Conservation (phyloP, 2,329 filamentous ascomycete species). For the Phialocephala sp. region DNA sequence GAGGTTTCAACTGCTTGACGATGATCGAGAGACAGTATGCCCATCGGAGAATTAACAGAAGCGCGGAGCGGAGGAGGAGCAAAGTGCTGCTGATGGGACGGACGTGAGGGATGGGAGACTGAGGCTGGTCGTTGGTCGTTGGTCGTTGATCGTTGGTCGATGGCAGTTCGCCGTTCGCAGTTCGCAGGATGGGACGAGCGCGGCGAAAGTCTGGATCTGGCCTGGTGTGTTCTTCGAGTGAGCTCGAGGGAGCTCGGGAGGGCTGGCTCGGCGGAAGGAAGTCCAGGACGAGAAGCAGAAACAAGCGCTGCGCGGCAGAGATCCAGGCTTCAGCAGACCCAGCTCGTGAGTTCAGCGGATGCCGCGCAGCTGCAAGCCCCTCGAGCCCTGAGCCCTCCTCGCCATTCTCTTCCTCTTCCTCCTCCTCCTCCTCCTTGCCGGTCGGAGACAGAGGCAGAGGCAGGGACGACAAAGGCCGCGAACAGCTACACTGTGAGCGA, state of each 20-base stretch:
- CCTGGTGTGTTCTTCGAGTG: background rate
- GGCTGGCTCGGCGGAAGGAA: no score
- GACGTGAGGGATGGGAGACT: background rate
- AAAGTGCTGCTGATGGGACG: background rate
- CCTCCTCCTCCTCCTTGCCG: background rate
- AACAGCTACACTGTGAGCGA: background rate
- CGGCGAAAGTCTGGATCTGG: background rate
- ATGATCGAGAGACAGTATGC: background rate
- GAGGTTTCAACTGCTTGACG: background rate
- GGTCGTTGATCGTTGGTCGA: no score
- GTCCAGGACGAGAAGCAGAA: background rate
- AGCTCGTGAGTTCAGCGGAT: background rate
- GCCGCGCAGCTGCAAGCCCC: background rate
- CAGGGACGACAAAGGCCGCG: no score
- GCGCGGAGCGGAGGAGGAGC: background rate
- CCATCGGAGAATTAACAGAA: constrained; percentile 7
- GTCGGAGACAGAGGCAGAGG: background rate
- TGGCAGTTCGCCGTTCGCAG: no score
- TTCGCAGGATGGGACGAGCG: background rate
- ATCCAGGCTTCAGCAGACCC: background rate
- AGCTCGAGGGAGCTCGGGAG: background rate
- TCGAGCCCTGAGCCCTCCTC: no score
- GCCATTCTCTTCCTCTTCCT: no score
- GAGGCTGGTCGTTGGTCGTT: no score
- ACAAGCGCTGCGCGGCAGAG: background rate